phyloP scores from a whole-genome alignment of 345 rosid species.

The Iberis pinnata region DNA sequence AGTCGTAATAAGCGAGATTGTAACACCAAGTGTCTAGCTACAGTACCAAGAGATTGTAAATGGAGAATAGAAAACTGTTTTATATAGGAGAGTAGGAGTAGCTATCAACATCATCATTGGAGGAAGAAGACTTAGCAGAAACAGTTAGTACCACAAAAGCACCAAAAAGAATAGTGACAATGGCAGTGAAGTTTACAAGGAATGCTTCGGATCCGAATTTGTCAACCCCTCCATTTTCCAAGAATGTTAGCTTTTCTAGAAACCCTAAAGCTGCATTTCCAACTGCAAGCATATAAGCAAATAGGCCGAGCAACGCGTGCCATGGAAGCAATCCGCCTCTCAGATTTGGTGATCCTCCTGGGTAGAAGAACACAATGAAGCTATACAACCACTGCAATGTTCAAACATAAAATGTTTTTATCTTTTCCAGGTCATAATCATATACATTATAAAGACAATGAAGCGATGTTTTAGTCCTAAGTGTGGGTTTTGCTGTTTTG shows the following conservation, averaged over 20 bases:
- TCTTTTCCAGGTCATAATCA: too few species aligned
- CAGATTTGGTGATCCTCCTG: constrained; percentile 46
- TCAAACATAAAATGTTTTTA: too few species aligned
- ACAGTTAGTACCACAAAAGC: constrained; percentile 57
- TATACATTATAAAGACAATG: too few species aligned
- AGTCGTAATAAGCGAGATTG: too few species aligned
- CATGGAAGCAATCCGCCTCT: constrained; percentile 57
- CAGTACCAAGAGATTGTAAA: too few species aligned
- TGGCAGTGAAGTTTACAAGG: constrained; percentile 85
- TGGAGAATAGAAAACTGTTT: constrained; percentile 12
- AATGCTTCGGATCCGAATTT: constrained; percentile 79
- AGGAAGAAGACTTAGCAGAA: constrained; percentile 33
- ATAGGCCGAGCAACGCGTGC: constrained; percentile 68
- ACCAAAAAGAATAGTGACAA: constrained; percentile 58
- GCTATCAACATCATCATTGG: constrained; percentile 33
- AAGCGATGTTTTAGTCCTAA: too few species aligned
- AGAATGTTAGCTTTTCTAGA: constrained; percentile 83
- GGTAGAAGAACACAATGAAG: constrained; percentile 65
- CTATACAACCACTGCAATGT: constrained; percentile 83
- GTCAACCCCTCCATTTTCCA: constrained; percentile 61
- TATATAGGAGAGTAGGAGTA: constrained; percentile 48
- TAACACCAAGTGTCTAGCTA: too few species aligned
- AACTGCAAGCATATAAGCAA: constrained; percentile 51
- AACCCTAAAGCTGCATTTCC: constrained; percentile 64
- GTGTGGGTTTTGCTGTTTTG: neutral